Percentiles rank a stretch among this genome's conserved stretches.
Evolutionary conservation across 176 grass and related monocot species (phyloP).

Genomic region (Oryza longistaminata): DNA sequence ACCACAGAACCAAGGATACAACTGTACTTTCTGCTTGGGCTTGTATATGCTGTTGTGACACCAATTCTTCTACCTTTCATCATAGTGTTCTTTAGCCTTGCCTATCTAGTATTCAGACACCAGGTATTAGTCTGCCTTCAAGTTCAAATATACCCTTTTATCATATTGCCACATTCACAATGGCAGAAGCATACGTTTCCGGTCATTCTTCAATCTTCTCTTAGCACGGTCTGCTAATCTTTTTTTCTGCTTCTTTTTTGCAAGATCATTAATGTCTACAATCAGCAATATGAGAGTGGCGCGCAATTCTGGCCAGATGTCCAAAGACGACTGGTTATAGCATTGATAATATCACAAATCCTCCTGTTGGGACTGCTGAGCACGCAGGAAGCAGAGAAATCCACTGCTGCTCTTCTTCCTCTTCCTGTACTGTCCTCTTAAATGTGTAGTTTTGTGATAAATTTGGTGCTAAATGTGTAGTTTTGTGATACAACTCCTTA

Average conservation of each 20-base stretch:
- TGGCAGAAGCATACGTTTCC: neutral
- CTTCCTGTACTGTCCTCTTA: slow-evolving; percentile 85
- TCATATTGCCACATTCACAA: slow-evolving; percentile 11
- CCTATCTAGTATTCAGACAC: slow-evolving; percentile 94
- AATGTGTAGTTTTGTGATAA: too few relatives aligned
- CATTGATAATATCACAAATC: slow-evolving; percentile 85
- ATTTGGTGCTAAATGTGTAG: too few relatives aligned
- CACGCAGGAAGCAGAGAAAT: slow-evolving; percentile 65
- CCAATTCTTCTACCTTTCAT: slow-evolving; percentile 94
- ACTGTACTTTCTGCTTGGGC: slow-evolving; percentile 87
- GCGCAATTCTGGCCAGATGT: slow-evolving; percentile 95
- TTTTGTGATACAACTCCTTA: too few relatives aligned
- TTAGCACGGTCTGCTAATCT: slow-evolving; percentile 4
- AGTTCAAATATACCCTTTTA: slow-evolving; percentile 5
- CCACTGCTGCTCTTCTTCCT: slow-evolving; percentile 57
- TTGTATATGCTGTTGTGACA: slow-evolving; percentile 87
- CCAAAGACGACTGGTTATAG: slow-evolving; percentile 62
- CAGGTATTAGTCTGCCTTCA: slow-evolving; percentile 58
- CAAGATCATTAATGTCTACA: slow-evolving; percentile 98
- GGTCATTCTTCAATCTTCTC: neutral
- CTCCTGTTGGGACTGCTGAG: slow-evolving; percentile 81
- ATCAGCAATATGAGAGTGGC: slow-evolving; percentile 81
- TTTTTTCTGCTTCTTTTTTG: slow-evolving; percentile 23
- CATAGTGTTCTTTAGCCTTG: slow-evolving; percentile 81
- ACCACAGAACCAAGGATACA: slow-evolving; percentile 83